Evolutionary conservation across 306 rosid genomes (phyloP).

Genomic region (Ziziphus jujuba): DNA sequence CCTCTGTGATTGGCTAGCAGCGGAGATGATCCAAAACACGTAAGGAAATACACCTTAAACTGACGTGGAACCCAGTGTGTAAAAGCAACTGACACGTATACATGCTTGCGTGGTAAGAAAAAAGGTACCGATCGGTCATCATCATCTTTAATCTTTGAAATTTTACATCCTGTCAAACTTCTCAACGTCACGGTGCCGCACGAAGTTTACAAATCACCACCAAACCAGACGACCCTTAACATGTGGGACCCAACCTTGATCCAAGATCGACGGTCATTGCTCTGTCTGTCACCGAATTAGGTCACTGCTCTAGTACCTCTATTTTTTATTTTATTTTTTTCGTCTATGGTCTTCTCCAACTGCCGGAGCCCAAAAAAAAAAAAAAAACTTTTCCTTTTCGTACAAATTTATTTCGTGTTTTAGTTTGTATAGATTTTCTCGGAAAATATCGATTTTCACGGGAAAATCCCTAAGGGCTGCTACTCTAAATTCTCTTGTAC

Average conservation of each 20-base stretch:
- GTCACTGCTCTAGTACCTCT: not conserved
- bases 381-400: constrained; percentile 6
- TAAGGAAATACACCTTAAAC: not conserved
- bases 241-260: not conserved
- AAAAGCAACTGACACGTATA: constrained; percentile 11
- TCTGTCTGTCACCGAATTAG: not conserved
- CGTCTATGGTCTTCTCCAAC: constrained; percentile 35
- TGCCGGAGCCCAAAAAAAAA: constrained; percentile 3
- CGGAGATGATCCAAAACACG: not conserved
- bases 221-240: not conserved
- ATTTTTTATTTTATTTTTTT: not conserved
- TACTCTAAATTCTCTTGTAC: constrained; percentile 3
- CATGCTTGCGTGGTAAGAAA: constrained; percentile 24
- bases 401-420: not conserved
- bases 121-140: not conserved
- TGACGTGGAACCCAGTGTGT: constrained; percentile 5
- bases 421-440: constrained; percentile 27
- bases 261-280: not conserved
- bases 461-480: constrained; percentile 25
- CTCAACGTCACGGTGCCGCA: not conserved
- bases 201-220: not conserved
- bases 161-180: not conserved
- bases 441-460: constrained; percentile 40
- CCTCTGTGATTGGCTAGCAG: not conserved
- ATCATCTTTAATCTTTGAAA: not conserved